Evolutionary conservation across 257 asterid genomes (phyloP), one percentile per base, ranked within the genome.

Genomic region (Haberlea rhodopensis): DNA sequence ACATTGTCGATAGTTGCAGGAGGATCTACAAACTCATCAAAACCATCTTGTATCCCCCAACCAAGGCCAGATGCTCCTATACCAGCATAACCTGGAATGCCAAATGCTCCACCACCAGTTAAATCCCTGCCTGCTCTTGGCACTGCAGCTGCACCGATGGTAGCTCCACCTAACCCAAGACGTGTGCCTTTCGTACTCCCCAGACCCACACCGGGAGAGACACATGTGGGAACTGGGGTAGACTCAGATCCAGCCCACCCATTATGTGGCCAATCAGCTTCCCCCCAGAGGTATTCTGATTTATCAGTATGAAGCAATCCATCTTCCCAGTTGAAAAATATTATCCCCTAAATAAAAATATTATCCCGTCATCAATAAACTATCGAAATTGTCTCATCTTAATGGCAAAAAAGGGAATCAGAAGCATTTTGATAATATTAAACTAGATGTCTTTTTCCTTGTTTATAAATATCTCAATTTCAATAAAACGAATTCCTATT

Each of bases 191-290:
- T 82, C 82, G 79, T 87, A 79, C 79, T 79, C 45, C 94, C 95
- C 61, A 89, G 84, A 79, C 94, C 87, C 74, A 85, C 85, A 67
- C 87, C 96, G 71, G 90, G 91, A 69, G 95, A 84, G 67, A 85
- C 87, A 63, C 81, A 71, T 18, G 91, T 81, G 32, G 94, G 91
- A 77, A 79, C 79, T 43, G 99, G 88, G 57, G 82, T 73, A 64
- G 96, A 83, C 65, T 81, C 80, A 23, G 86, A 80, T 55, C 91
- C 94, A 6, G 95, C 94, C 94, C 97, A 92, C 66, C 96, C 96
- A 80, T 87, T 75, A 66, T 53, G 89, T 52, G 99, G 99, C 97
- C 97, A 89, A 79, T 92, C 97, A 57, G 90, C 95, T 67, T 84
- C 89, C 62, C 80, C 94, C 99, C 99, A 92, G 72, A 90, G 78